Conservation (phyloP, 805 yeast genomes). For the Starmerella roubikii region DNA sequence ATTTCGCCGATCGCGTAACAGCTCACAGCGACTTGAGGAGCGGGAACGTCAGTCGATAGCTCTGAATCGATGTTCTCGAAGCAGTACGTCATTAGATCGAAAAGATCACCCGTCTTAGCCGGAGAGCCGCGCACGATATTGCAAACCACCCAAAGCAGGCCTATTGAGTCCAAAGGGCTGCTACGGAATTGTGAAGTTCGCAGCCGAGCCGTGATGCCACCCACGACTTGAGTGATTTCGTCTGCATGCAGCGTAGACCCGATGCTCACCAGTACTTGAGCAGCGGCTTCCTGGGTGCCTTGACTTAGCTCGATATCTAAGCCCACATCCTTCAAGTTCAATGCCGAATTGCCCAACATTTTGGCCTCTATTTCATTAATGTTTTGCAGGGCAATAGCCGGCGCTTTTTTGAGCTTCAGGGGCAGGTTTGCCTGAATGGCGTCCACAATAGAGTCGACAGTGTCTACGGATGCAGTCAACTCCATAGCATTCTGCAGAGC, state of each 20-base stretch:
- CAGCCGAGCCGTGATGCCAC: conserved; percentile 1
- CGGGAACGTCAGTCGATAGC: conserved; percentile 1
- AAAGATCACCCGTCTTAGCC: background rate
- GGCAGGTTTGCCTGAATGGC: conserved; percentile 8
- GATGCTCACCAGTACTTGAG: conserved; percentile 2
- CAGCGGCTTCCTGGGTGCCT: conserved; percentile 4
- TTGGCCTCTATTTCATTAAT: background rate
- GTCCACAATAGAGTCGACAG: conserved; percentile 2
- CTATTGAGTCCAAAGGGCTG: conserved; percentile 6
- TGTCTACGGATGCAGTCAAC: conserved; percentile 2
- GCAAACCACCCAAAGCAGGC: conserved; percentile 14
- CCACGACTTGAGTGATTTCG: background rate
- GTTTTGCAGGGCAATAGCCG: background rate
- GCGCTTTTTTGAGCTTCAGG: background rate
- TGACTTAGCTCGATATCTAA: conserved; percentile 1
- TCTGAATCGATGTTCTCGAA: conserved; percentile 8
- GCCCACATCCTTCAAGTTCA: conserved; percentile 5
- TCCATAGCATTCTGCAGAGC: conserved; percentile 5
- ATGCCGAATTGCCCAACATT: too few species aligned
- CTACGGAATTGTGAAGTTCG: conserved; percentile 1
- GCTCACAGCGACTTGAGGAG: conserved; percentile 11
- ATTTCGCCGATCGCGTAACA: conserved; percentile 15
- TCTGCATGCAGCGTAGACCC: conserved; percentile 1
- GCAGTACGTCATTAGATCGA: conserved; percentile 15
- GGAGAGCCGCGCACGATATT: conserved; percentile 7